Conservation (phyloP, 106 monocot genomes). For the Dendrobium nobile region DNA sequence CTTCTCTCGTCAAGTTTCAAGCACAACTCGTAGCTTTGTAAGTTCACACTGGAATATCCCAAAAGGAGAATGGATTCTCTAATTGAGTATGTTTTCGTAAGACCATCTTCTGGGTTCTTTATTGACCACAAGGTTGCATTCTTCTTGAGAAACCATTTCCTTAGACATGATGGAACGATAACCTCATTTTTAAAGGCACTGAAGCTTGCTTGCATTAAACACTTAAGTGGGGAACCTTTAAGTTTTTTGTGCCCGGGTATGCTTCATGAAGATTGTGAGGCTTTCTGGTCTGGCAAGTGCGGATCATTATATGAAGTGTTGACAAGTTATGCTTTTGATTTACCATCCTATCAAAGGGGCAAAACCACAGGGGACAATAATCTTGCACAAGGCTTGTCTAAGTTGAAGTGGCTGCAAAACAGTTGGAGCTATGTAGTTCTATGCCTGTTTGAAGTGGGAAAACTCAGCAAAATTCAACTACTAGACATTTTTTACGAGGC, state of each 20-base stretch:
- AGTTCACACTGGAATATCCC: conserved; percentile 57
- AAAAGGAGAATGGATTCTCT: conserved; percentile 73
- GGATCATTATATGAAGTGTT: conserved; percentile 34
- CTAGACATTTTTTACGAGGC: conserved; percentile 86
- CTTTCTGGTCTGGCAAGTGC: conserved; percentile 32
- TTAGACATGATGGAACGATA: conserved; percentile 78
- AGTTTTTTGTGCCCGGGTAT: conserved; percentile 60
- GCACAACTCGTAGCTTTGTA: conserved; percentile 45
- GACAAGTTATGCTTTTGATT: conserved; percentile 36
- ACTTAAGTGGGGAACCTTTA: conserved; percentile 63
- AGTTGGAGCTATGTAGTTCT: conserved; percentile 63
- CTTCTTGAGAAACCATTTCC: conserved; percentile 76
- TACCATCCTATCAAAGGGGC: conserved; percentile 64
- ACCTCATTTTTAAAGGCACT: conserved; percentile 71
- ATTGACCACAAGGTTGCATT: conserved; percentile 68
- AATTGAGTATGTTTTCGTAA: conserved; percentile 64
- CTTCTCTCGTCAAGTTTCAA: conserved; percentile 52
- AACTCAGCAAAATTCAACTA: conserved; percentile 51
- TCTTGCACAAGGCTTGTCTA: conserved; percentile 46
- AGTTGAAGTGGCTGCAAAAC: conserved; percentile 42
- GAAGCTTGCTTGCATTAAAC: conserved; percentile 87
- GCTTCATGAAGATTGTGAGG: conserved; percentile 51
- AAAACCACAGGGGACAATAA: conserved; percentile 5
- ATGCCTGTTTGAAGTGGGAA: conserved; percentile 87
- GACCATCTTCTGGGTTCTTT: conserved; percentile 42